Conservation (phyloP, 1,284 basidiomycete genomes). For the Porogramme epimiltina region DNA sequence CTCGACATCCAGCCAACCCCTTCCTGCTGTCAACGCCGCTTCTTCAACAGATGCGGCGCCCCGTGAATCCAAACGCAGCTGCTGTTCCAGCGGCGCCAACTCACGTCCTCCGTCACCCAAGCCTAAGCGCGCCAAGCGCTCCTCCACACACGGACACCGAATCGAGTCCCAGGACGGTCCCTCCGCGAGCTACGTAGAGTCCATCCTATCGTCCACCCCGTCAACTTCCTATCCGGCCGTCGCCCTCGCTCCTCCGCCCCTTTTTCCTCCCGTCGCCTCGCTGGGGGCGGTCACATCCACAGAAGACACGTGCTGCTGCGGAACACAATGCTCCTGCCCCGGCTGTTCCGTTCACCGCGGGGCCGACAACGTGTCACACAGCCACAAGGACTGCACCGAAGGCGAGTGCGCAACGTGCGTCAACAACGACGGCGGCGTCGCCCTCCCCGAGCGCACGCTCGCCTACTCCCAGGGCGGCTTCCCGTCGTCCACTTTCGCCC, state of each 20-base stretch:
- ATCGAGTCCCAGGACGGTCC: background rate
- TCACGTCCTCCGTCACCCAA: slow-evolving; percentile 18
- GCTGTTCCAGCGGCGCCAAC: slow-evolving; percentile 15
- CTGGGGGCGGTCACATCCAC: slow-evolving; percentile 57
- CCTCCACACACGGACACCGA: background rate
- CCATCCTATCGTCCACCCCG: background rate
- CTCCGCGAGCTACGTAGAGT: background rate
- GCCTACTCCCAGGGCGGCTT: slow-evolving; percentile 16
- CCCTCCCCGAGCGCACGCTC: slow-evolving; percentile 35
- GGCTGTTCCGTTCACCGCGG: slow-evolving; percentile 72
- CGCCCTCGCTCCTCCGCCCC: slow-evolving; percentile 33
- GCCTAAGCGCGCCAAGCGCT: slow-evolving; percentile 14
- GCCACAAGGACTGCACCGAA: slow-evolving; percentile 54
- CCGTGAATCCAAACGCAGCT: slow-evolving; percentile 17
- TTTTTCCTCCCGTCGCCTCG: slow-evolving; percentile 59
- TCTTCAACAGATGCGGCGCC: slow-evolving; percentile 3
- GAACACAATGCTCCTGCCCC: slow-evolving; percentile 68
- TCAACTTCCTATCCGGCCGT: background rate
- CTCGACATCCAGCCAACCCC: background rate
- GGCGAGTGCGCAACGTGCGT: slow-evolving; percentile 64
- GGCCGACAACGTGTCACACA: slow-evolving; percentile 42
- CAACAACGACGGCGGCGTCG: slow-evolving; percentile 49
- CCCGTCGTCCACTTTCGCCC: background rate
- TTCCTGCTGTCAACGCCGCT: background rate
- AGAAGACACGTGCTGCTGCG: slow-evolving; percentile 71